Evolutionary conservation across 202 grass and related monocot genomes (phyloP), one percentile per base, ranked within the genome.

Genomic region (Saccharum hybrid): DNA sequence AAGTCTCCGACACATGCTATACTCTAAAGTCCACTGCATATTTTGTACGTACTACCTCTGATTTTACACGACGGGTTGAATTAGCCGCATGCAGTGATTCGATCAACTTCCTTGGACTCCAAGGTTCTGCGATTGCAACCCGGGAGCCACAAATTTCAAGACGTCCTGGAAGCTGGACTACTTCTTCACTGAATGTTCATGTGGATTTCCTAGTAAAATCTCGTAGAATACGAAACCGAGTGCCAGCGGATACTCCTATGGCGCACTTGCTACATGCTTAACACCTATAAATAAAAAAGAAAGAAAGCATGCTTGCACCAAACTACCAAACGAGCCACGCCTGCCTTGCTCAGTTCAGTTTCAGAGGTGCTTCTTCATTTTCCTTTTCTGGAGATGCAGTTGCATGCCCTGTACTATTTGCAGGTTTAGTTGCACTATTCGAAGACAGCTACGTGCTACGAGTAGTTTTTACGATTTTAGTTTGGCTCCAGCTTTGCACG

Each of bases 161-260:
- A 37, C 36, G 36, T 37, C 36, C 36, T 37, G 36, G 87, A 76
- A 78, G 7, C 56, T 71, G 3, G 2, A 70, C 69, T 80, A 34
- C 2, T 52, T 56, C 64, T 81, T 81, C 76, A 64, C 9, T 76
- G 82, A 81, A 88, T 71, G 41, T 71, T 85, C 87, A 4, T 36
- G 40, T 18, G 16, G 8, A 70, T 63, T 88, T 57, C 71, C 40
- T 13, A 1, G 75, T 75, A 81, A 84, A 13, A 0, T 71, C 22
- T 19, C 39, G 59, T 1, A 23, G 8, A 33, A 63, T 61, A 34
- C 38, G 15, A 76, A 51, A 15, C n/a, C 42, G 15, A 61, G 54
- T 30, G 2, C 48, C 2, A n/a, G n/a, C 0, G 11, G 2, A 62
- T 30, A 16, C 14, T 64, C 30, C 21, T 42, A 4, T 5, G 1